Evolutionary conservation across 495 filamentous ascomycete species (phyloP).

Genomic region (Aspergillus carlsbadensis): DNA sequence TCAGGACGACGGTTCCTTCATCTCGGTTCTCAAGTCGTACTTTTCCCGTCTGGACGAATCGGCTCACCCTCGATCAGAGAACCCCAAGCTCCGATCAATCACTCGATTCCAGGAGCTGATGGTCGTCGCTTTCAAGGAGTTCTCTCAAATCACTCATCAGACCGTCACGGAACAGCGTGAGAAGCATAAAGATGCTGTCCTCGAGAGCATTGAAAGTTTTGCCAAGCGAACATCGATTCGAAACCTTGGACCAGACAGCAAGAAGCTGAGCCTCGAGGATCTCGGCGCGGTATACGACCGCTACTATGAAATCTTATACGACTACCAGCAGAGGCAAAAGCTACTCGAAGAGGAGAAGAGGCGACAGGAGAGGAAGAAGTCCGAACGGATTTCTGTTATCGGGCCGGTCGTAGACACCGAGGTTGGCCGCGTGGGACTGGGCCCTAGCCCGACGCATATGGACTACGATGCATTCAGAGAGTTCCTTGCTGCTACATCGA

Average conservation of each 20-base stretch:
- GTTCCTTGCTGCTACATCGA: constrained; percentile 82
- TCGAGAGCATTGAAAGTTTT: constrained; percentile 94
- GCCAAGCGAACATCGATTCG: constrained; percentile 94
- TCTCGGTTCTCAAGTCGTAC: constrained; percentile 92
- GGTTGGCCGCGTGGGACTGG: constrained; percentile 81
- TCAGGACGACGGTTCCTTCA: constrained; percentile 92
- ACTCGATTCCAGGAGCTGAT: constrained; percentile 97
- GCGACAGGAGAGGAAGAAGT: constrained; percentile 56
- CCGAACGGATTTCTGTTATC: constrained; percentile 45
- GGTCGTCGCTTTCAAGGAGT: constrained; percentile 98
- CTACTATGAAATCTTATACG: constrained; percentile 88
- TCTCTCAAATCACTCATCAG: constrained; percentile 88
- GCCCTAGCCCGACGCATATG: constrained; percentile 86
- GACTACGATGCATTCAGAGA: constrained; percentile 95
- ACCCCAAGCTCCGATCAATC: constrained; percentile 86
- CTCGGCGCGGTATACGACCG: constrained; percentile 87
- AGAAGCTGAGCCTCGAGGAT: constrained; percentile 80
- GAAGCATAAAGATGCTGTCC: constrained; percentile 87
- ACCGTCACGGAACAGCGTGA: constrained; percentile 85
- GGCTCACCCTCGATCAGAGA: constrained; percentile 91
- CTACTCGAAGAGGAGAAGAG: constrained; percentile 70
- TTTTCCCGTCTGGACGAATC: constrained; percentile 92
- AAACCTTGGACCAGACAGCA: constrained; percentile 94
- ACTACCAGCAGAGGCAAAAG: constrained; percentile 78
- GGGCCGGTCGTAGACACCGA: constrained; percentile 39